Conservation (phyloP, 1,284 basidiomycete species). For the Sporisorium iseilematis-ciliati region DNA sequence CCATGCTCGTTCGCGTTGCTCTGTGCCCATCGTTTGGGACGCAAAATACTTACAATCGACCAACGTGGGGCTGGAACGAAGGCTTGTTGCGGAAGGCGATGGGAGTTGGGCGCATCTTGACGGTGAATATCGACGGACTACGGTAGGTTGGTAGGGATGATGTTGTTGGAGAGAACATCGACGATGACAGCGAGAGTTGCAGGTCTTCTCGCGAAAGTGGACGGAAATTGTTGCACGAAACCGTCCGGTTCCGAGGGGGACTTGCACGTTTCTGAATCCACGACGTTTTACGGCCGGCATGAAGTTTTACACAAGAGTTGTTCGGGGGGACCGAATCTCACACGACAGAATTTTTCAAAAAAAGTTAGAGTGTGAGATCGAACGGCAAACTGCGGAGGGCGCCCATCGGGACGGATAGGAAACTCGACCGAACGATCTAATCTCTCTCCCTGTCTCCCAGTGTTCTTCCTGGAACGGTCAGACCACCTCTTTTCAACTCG, state of each 20-base stretch:
- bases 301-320: no score
- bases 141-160: no score
- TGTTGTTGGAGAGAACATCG: no score
- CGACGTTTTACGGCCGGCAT: constrained; percentile 16
- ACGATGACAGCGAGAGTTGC: background rate
- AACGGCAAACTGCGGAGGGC: background rate
- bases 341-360: background rate
- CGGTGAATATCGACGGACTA: background rate
- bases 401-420: constrained; percentile 38
- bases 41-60: constrained; percentile 54
- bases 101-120: constrained; percentile 45
- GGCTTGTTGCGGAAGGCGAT: constrained; percentile 51
- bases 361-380: constrained; percentile 4
- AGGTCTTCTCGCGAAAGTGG: background rate
- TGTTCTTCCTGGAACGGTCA: constrained; percentile 14
- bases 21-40: background rate
- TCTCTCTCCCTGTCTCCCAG: constrained; percentile 8
- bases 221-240: constrained; percentile 15
- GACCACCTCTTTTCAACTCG: constrained; percentile 5
- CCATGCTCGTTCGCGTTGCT: background rate
- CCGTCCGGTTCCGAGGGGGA: constrained; percentile 43
- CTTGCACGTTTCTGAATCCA: constrained; percentile 12
- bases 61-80: constrained; percentile 62
- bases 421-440: constrained; percentile 49
- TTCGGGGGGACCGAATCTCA: background rate